Evolutionary conservation across 1,284 basidiomycete genomes (phyloP).

Genomic region (Sanguinoderma infundibulare): DNA sequence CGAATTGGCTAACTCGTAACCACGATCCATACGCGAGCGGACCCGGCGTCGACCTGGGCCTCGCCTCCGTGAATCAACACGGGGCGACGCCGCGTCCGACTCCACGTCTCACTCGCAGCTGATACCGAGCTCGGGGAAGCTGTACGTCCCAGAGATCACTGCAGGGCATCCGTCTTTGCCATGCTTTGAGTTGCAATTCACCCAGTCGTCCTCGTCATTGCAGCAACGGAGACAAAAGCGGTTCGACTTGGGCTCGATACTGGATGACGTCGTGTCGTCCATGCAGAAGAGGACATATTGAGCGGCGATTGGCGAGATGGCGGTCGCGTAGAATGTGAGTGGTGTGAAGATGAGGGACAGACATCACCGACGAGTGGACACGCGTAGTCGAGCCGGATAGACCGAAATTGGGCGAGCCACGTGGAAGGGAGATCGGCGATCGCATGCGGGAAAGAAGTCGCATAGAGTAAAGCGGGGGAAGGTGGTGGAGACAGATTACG

Average conservation of each 20-base stretch:
- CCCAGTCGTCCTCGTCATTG: slow-evolving; percentile 43
- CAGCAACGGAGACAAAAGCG: slow-evolving; percentile 58
- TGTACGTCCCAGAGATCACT: slow-evolving; percentile 50
- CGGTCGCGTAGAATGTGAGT: not conserved
- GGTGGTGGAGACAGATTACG: slow-evolving; percentile 14
- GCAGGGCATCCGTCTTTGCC: slow-evolving; percentile 47
- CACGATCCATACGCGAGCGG: slow-evolving; percentile 17
- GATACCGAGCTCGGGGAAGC: slow-evolving; percentile 42
- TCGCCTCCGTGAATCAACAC: not conserved
- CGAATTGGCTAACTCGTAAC: slow-evolving; percentile 13
- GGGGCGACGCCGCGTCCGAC: not conserved
- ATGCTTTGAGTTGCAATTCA: slow-evolving; percentile 55
- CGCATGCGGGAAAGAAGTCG: slow-evolving; percentile 1
- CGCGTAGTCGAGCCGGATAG: slow-evolving; percentile 11
- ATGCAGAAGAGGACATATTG: not conserved
- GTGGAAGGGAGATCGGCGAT: slow-evolving; percentile 8
- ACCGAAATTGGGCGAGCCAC: slow-evolving; percentile 14
- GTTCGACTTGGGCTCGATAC: slow-evolving; percentile 49
- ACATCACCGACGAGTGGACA: slow-evolving; percentile 5
- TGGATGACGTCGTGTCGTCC: slow-evolving; percentile 25
- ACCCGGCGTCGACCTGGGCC: slow-evolving; percentile 9
- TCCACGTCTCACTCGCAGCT: slow-evolving; percentile 32
- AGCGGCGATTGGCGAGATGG: not conserved
- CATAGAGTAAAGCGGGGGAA: slow-evolving; percentile 11
- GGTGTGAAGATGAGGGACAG: not conserved